A percentile compares a stretch with the other conserved stretches of the same genome.
phyloP scores from a whole-genome alignment of 2,329 filamentous ascomycete species.

The Epichloe baconii region DNA sequence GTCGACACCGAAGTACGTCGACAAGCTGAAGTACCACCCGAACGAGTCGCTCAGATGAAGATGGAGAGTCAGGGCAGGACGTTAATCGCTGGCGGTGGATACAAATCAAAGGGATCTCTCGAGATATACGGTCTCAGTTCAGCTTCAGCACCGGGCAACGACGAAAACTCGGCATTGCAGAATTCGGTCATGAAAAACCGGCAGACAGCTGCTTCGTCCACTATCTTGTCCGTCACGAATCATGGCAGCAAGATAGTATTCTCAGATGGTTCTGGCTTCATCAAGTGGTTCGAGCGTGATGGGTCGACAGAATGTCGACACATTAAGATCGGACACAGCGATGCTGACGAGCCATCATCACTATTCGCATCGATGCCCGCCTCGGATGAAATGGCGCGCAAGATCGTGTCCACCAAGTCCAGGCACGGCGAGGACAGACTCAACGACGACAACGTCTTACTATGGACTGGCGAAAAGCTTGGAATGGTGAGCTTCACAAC shows the following conservation, averaged over 20 bases:
- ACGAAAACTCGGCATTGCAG: conserved; percentile 17
- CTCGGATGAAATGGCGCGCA: conserved; percentile 64
- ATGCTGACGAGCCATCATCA: conserved; percentile 30
- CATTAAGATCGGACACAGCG: conserved; percentile 42
- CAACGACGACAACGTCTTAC: conserved; percentile 56
- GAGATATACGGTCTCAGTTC: conserved; percentile 62
- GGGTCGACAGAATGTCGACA: conserved; percentile 49
- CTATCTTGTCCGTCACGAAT: conserved; percentile 65
- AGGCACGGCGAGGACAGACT: conserved; percentile 15
- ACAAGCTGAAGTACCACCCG: conserved; percentile 39
- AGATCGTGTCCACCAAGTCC: conserved; percentile 53
- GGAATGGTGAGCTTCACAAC: conserved; percentile 56
- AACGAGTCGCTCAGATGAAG: conserved; percentile 42
- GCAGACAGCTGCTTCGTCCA: conserved; percentile 68
- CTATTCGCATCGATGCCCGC: conserved; percentile 36
- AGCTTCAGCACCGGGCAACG: conserved; percentile 12
- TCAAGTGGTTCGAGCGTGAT: conserved; percentile 88
- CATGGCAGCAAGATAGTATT: conserved; percentile 76
- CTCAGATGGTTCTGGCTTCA: conserved; percentile 67
- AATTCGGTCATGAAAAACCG: conserved; percentile 58
- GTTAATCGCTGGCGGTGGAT: conserved; percentile 73
- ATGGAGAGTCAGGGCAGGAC: conserved; percentile 43
- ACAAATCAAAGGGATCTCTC: conserved; percentile 80
- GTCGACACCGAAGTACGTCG: conserved; percentile 46
- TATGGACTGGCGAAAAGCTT: conserved; percentile 81